These are phyloP conservation scores for Salix udensis DNA, from an alignment of 345 rosid species.

Conservation along the genomic window DNA sequence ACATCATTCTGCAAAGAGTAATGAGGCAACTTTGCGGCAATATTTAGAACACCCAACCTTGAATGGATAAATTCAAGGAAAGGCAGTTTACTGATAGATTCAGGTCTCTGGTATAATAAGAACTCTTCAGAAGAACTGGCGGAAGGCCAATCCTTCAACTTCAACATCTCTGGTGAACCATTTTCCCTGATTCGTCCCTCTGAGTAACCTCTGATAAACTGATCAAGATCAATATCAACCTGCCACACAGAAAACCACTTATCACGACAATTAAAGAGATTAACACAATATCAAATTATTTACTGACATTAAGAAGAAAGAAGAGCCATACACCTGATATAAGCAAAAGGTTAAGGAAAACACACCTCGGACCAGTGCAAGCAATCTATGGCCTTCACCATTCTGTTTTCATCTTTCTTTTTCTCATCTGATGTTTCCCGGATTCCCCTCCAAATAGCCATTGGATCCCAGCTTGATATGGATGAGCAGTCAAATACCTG, in stretches of 20 bases:
- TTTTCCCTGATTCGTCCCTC: slow-evolving; percentile 51
- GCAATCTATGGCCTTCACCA: slow-evolving; percentile 74
- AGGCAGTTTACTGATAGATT: slow-evolving; percentile 84
- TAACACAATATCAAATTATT: slow-evolving; percentile 4
- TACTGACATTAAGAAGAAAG: neutral
- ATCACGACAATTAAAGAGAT: slow-evolving; percentile 9
- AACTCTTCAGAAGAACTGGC: slow-evolving; percentile 91
- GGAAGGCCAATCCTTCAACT: slow-evolving; percentile 95
- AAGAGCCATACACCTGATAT: slow-evolving; percentile 12
- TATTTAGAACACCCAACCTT: slow-evolving; percentile 86
- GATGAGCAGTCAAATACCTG: slow-evolving; percentile 61
- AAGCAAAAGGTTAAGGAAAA: slow-evolving; percentile 16
- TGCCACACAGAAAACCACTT: slow-evolving; percentile 28
- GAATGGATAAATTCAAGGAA: slow-evolving; percentile 91
- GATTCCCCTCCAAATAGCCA: slow-evolving; percentile 69
- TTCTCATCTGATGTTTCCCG: slow-evolving; percentile 69
- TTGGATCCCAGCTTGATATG: slow-evolving; percentile 74
- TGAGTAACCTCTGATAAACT: slow-evolving; percentile 66
- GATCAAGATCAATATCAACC: slow-evolving; percentile 72
- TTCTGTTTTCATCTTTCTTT: slow-evolving; percentile 53
- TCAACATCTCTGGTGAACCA: slow-evolving; percentile 53
- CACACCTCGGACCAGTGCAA: slow-evolving; percentile 71
- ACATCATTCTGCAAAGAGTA: slow-evolving; percentile 90
- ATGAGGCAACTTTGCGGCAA: slow-evolving; percentile 94
- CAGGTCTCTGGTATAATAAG: slow-evolving; percentile 78